Evolutionary conservation across 2,329 filamentous ascomycete species (phyloP).

Genomic region (Zymoseptoria tritici): DNA sequence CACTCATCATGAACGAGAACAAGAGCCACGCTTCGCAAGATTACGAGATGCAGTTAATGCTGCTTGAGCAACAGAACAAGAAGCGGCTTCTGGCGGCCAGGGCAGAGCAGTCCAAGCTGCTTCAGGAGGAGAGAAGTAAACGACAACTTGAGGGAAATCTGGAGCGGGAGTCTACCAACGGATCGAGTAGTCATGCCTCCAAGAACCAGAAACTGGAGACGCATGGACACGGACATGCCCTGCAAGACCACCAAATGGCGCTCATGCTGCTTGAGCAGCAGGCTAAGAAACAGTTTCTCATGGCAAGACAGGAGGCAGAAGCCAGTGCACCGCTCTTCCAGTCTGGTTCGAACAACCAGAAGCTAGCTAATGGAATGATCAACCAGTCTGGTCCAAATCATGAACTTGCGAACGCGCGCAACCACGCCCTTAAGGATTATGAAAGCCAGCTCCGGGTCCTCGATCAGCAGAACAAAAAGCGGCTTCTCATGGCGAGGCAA

Average conservation of each 20-base stretch:
- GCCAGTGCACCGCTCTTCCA: neutral
- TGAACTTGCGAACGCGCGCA: neutral
- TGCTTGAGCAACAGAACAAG: neutral
- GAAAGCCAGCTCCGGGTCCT: neutral
- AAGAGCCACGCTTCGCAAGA: neutral
- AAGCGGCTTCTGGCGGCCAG: neutral
- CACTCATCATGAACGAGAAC: conserved; percentile 8
- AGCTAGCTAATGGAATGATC: too few species aligned
- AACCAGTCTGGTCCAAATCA: too few species aligned
- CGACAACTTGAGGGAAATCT: neutral
- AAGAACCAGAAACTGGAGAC: neutral
- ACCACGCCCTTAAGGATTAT: neutral
- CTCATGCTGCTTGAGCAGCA: neutral
- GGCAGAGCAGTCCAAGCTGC: neutral
- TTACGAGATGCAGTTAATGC: neutral
- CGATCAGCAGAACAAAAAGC: neutral
- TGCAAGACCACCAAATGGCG: neutral
- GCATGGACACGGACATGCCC: neutral
- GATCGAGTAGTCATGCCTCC: neutral
- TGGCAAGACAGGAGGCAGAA: neutral
- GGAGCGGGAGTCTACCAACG: neutral
- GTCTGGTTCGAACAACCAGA: neutral
- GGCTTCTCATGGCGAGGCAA: neutral
- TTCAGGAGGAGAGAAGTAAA: neutral
- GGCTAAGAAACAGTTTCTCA: neutral